Evolutionary conservation across 106 monocot genomes (phyloP).

Genomic region (Phalaenopsis aphrodite): DNA sequence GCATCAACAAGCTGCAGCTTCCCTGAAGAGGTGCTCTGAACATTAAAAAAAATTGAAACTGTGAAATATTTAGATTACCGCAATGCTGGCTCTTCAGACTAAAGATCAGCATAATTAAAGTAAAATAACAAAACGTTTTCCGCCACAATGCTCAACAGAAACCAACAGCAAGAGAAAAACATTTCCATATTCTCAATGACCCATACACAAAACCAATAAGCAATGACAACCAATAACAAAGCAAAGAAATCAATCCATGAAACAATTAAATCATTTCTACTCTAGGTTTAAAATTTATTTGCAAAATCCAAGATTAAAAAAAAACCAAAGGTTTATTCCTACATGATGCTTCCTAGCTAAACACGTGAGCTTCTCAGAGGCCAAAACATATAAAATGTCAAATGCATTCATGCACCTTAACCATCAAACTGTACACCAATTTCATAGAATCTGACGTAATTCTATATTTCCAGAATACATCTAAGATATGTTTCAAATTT

Average conservation of each 20-base stretch:
- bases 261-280: background rate
- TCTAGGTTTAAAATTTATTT: background rate
- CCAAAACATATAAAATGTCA: background rate
- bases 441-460: background rate
- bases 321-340: background rate
- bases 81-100: background rate
- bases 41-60: conserved; percentile 12
- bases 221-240: background rate
- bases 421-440: background rate
- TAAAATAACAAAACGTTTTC: background rate
- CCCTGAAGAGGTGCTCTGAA: conserved; percentile 53
- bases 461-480: background rate
- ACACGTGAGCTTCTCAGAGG: background rate
- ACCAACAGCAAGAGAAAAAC: too few relatives aligned
- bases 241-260: background rate
- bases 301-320: background rate
- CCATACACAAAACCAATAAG: background rate
- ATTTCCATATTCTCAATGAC: too few relatives aligned
- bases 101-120: background rate
- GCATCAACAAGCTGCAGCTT: conserved; percentile 80
- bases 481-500: background rate
- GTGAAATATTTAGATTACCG: background rate
- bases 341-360: background rate
- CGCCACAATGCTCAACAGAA: background rate
- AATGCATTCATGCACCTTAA: background rate